Conservation (phyloP, 2,329 filamentous ascomycete genomes). For the Hypoxylon sp. region DNA sequence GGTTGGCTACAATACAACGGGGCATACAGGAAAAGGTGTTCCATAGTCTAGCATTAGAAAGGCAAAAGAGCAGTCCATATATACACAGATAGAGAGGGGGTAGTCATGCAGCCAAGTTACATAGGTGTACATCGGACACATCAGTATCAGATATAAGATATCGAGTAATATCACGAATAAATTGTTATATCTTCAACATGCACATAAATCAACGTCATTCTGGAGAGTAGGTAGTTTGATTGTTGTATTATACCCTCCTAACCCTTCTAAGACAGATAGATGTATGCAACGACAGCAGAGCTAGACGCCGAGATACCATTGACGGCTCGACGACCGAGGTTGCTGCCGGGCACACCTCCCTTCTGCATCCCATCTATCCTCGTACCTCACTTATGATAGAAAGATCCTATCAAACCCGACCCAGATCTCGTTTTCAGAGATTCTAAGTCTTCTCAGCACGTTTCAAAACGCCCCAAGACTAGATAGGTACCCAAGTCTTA, state of each 20-base stretch:
- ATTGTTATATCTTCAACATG: background rate
- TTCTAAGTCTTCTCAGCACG: conserved; percentile 6
- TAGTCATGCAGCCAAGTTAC: background rate
- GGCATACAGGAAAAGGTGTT: conserved; percentile 12
- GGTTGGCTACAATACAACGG: background rate
- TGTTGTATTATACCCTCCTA: conserved; percentile 49
- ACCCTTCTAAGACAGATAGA: conserved; percentile 41
- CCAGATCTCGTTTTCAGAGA: conserved; percentile 42
- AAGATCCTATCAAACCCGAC: conserved; percentile 18
- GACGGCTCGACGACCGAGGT: conserved; percentile 29
- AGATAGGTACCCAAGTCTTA: conserved; percentile 4
- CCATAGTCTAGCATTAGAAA: background rate
- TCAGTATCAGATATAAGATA: no score
- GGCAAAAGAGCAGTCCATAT: background rate
- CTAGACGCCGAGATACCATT: conserved; percentile 37
- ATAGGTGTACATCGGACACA: background rate
- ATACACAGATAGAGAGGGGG: conserved; percentile 9
- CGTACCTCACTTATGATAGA: conserved; percentile 18
- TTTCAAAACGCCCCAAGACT: conserved; percentile 4
- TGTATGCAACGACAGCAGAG: conserved; percentile 39
- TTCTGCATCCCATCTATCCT: conserved; percentile 30
- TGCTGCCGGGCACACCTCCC: conserved; percentile 24
- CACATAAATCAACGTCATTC: conserved; percentile 2
- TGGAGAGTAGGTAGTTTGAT: conserved; percentile 25
- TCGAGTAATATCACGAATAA: background rate